Evolutionary conservation across 2,329 filamentous ascomycete genomes (phyloP), one percentile per base, ranked within the genome.

Genomic region (Cryphonectria japonica): DNA sequence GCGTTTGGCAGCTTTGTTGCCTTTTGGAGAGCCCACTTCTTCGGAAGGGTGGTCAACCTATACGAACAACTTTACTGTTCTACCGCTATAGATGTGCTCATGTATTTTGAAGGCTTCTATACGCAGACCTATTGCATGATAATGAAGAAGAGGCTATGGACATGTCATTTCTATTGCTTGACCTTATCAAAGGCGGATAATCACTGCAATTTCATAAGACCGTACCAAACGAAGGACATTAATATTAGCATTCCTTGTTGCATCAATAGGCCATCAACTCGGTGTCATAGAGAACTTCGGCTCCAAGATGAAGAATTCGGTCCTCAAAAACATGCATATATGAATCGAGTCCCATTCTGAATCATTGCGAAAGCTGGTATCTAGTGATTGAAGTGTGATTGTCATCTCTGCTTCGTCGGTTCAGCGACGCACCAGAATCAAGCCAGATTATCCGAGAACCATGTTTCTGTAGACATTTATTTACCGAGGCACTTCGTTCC

Each of bases 1-100:
- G 29, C 64, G 69, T n/a, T 64, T 71, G 54, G 69, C 69, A 39
- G 64, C 69, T 22, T n/a, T 67, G n/a, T 9, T 71, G 32, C 69
- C 69, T 14, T 71, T 71, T 50, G 69, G 57, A 26, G 59, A 71
- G 5, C 66, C 65, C 32, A 29, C 41, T 11, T 22, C 19, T 7
- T 71, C 69, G 14, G 41, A 59, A 43, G 59, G 59, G 9, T 71
- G 69, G 69, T 66, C 64, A 22, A 68, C 57, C 6, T 71, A 57
- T 46, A 71, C 65, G 14, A 63, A 32, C 11, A 13, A 57, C 29
- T 71, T 71, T 9, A 68, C 43, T 9, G 69, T 71, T 13, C n/a
- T 68, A 16, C 22, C 69, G 7, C 11, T 29, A 4, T 70, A 70
- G 59, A 54, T 34, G 39, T 34, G 32, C 43, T 16, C 1, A 46